Base-by-base conservation (phyloP, 2,329 filamentous ascomycete species). In the Xylariomycetidae sp. region DNA sequence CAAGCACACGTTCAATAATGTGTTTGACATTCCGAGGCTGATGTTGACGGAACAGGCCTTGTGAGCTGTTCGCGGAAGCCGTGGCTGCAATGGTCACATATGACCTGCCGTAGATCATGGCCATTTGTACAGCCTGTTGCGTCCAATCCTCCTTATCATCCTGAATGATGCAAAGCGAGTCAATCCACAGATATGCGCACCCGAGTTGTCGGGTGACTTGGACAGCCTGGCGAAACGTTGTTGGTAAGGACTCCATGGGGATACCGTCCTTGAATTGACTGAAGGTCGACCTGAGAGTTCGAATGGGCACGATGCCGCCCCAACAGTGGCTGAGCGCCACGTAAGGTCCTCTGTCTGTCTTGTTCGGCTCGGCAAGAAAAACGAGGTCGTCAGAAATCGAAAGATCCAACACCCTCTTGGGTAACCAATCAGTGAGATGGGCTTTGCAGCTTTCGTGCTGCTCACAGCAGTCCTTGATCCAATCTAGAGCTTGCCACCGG, bases 171-270 rank as follows among this genome's bases (percentile, higher is more conserved):
- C n/a, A n/a, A n/a, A n/a, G n/a, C n/a, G 24, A 44, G 24, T 44
- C 42, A 15, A 47, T 47, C 44, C 44, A 47, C 14, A 47, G 28
- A 14, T 43, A 44, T 10, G 23, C 34, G 7, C 44, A 47, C n/a
- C 35, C 24, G 3, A 47, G 35, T 14, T 34, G n/a, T 13, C 36
- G n/a, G n/a, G n/a, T n/a, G n/a, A n/a, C n/a, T n/a, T n/a, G n/a
- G 37, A 47, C 38, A 2, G 42, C 44, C 17, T 47, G 39, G 25
- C 34, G 36, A 20, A 47, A 47, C 4, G 44, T 47, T 14, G 34
- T 36, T 2, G 42, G 44, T 3, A 47, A 32, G n/a, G 25, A 20
- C 4, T 42, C 32, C 4, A 44, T 14, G 6, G 31, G 24, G 29
- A 48, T 45, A 14, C 44, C 42, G 8, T 28, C 23, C 16, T 47